Conservation (phyloP, 2,329 filamentous ascomycete genomes). For the Penicillium sp. region DNA sequence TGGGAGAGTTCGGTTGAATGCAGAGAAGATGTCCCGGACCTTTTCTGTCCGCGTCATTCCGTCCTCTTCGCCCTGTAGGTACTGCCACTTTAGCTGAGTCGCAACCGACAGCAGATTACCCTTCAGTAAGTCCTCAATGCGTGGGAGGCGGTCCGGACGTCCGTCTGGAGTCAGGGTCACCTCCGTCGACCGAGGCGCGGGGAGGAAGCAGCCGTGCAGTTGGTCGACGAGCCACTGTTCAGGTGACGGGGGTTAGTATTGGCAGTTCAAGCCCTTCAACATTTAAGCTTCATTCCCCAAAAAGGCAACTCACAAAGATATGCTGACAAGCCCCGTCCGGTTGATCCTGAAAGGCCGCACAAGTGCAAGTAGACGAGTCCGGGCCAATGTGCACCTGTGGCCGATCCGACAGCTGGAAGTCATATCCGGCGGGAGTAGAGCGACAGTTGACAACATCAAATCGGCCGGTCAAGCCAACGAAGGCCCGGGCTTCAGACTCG, state of each 20-base stretch:
- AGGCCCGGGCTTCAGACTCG: slow-evolving; percentile 30
- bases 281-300: not conserved
- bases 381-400: slow-evolving; percentile 32
- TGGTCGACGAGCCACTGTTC: slow-evolving; percentile 42
- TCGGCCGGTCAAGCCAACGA: slow-evolving; percentile 31
- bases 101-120: slow-evolving; percentile 33
- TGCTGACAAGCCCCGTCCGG: slow-evolving; percentile 38
- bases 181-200: slow-evolving; percentile 24
- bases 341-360: slow-evolving; percentile 29
- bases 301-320: slow-evolving; percentile 37
- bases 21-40: slow-evolving; percentile 45
- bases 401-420: slow-evolving; percentile 37
- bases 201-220: slow-evolving; percentile 35
- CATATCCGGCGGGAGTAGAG: slow-evolving; percentile 28
- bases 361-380: slow-evolving; percentile 34
- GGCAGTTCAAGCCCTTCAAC: not conserved
- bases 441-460: slow-evolving; percentile 37
- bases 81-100: slow-evolving; percentile 34
- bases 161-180: slow-evolving; percentile 33
- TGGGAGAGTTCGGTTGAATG: slow-evolving; percentile 41
- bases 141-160: slow-evolving; percentile 26
- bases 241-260: slow-evolving; percentile 5
- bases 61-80: slow-evolving; percentile 24
- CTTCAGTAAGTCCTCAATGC: slow-evolving; percentile 32
- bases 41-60: slow-evolving; percentile 39